Evolutionary conservation across 129 eudicot genomes (phyloP), one percentile per base, ranked within the genome.

Genomic region (Lonicera japonica): DNA sequence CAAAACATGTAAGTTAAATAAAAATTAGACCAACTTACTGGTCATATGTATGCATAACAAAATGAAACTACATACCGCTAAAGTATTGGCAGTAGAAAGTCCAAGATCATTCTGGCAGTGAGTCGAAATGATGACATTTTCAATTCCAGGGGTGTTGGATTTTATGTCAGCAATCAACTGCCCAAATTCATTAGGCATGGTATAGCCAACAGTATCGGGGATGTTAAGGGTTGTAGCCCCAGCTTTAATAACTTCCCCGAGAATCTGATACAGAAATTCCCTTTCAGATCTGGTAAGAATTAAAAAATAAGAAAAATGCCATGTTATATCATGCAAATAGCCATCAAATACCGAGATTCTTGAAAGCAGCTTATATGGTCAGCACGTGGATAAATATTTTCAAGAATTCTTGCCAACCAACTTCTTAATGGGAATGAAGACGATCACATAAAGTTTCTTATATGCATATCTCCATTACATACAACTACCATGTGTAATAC

Each of bases 51-150:
- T 7, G 40, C 16, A 36, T 54, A 3, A 53, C 48, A 61, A 52
- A 29, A 39, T 54, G 36, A 29, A 61, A 47, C 25, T 12, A 20
- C 74, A 23, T 66, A 92, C 98, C 73, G 86, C 82, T 64, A 92
- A 70, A 43, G 96, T 80, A 70, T 92, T 92, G 50, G 98, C 96
- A 36, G 91, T 87, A 70, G 98, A 80, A 80, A 92, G 95, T 47
- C 98, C 98, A 63, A 92, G 80, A 79, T 92, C 98, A 71, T 92
- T 92, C 62, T 87, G 98, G 45, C 96, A 92, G 50, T 92, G 98
- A 0, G 91, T 82, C 11, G 98, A 87, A 67, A 92, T 92, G 58
- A 92, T 80, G 67, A 82, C 96, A 68, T 82, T 87, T 65, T 92
- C 96, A 76, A 87, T 76, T 24, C 98, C 96, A 24, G 86, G 88